Percentiles rank a stretch among this genome's conserved stretches.
phyloP scores from a whole-genome alignment of 108 stramenopile genomes.

The Nitzschia sp. region DNA sequence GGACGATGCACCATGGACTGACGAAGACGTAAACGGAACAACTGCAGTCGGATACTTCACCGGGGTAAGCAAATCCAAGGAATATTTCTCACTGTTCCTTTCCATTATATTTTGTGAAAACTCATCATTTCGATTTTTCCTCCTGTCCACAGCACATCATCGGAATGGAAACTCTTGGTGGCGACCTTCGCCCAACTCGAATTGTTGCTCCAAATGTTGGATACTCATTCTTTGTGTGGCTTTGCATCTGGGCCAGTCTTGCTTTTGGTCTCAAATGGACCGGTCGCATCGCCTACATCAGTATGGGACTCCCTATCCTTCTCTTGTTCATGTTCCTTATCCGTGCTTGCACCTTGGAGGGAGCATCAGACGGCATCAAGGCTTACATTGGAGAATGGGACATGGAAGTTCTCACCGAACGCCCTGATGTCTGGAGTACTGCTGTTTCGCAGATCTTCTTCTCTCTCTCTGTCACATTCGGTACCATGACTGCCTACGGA shows the following conservation, averaged over 20 bases:
- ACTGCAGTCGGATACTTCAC: constrained; percentile 40
- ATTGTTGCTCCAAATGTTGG: constrained; percentile 51
- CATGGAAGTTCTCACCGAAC: constrained; percentile 38
- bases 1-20: constrained; percentile 36
- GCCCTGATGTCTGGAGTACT: constrained; percentile 54
- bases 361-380: constrained; percentile 44
- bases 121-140: background rate
- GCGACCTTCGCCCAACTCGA: constrained; percentile 44
- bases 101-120: background rate
- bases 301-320: constrained; percentile 56
- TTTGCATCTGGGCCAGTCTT: constrained; percentile 44
- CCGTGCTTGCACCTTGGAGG: constrained; percentile 45
- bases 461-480: constrained; percentile 52
- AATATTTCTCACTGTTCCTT: background rate
- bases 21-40: constrained; percentile 35
- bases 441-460: constrained; percentile 74
- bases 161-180: constrained; percentile 47
- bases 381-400: constrained; percentile 61
- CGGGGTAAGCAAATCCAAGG: constrained; percentile 2
- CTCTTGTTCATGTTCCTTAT: constrained; percentile 57
- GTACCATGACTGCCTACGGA: constrained; percentile 68
- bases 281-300: constrained; percentile 56
- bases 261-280: constrained; percentile 60
- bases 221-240: constrained; percentile 44
- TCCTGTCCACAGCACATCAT: constrained; percentile 30